A percentile compares a stretch with the other conserved stretches of the same genome.
These are phyloP conservation scores for Torulaspora franciscae DNA, from an alignment of 805 yeast species.

Conservation along the genomic window DNA sequence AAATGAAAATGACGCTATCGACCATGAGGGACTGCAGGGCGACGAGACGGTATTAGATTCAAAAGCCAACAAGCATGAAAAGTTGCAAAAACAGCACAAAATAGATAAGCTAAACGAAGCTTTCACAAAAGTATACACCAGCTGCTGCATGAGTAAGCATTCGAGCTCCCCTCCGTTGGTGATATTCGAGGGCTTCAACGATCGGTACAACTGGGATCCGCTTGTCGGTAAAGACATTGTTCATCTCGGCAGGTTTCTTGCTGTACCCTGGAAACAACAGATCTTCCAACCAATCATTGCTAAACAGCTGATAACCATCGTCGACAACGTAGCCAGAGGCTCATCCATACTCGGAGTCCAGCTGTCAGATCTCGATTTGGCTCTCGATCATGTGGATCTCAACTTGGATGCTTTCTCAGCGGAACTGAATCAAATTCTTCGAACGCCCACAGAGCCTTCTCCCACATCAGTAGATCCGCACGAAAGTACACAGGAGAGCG, in stretches of 20 bases:
- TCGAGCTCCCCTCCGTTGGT: conserved; percentile 15
- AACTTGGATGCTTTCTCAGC: conserved; percentile 6
- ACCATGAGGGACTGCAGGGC: conserved; percentile 3
- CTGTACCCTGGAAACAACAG: conserved; percentile 25
- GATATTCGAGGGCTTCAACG: conserved; percentile 23
- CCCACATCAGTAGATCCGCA: conserved; percentile 3
- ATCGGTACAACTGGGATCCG: conserved; percentile 23
- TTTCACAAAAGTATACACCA: conserved; percentile 11
- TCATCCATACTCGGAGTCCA: conserved; percentile 12
- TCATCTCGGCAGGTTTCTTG: conserved; percentile 14
- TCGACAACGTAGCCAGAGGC: conserved; percentile 12
- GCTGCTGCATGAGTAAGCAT: conserved; percentile 4
- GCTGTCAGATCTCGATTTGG: conserved; percentile 11
- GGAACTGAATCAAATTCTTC: conserved; percentile 7
- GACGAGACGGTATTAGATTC: conserved; percentile 2
- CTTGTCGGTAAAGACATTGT: conserved; percentile 12
- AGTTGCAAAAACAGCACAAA: conserved; percentile 11
- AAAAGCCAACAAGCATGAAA: conserved; percentile 11
- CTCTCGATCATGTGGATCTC: conserved; percentile 9
- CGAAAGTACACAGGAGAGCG: conserved; percentile 8
- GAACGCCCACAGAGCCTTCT: conserved; percentile 8
- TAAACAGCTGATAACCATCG: conserved; percentile 7
- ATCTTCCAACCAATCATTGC: conserved; percentile 14
- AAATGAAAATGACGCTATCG: conserved; percentile 3
- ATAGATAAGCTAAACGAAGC: conserved; percentile 14